Evolutionary conservation across 108 stramenopile species (phyloP), one percentile per base, ranked within the genome.

Genomic region (Pseudonitzschia pungens): DNA sequence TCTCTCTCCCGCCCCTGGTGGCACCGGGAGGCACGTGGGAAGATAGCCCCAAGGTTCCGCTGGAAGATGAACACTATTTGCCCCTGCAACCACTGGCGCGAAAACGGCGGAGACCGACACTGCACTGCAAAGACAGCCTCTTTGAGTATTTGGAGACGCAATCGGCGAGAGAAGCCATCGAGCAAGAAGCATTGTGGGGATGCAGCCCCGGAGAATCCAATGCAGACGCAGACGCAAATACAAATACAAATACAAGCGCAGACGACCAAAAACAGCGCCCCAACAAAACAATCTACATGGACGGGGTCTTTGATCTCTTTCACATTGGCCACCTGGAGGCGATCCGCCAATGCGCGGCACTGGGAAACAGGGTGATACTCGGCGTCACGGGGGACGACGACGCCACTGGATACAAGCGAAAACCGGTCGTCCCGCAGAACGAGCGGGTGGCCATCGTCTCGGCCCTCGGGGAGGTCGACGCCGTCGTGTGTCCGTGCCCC

Each of bases 221-320:
- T n/a, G n/a, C n/a, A n/a, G n/a, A n/a, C n/a, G n/a, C n/a, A n/a
- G n/a, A n/a, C n/a, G n/a, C n/a, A n/a, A n/a, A n/a, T n/a, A n/a
- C n/a, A n/a, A n/a, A n/a, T n/a, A n/a, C n/a, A n/a, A n/a, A n/a
- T n/a, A n/a, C n/a, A n/a, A n/a, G n/a, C n/a, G n/a, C n/a, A 51
- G n/a, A 3, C 6, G 7, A 9, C 2, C 20, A 9, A 51, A 3
- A 51, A 51, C 50, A 9, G n/a, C 57, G 79, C 20, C 82, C 83
- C 14, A 29, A 43, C 22, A 69, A 76, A 59, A 87, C 87, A 0
- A 54, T 90, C 0, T 90, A 90, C 58, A 84, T 90, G 83, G 89
- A 90, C 69, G 89, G 89, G 12, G 86, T 90, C 16, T 88, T 90
- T 57, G 89, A 90, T 70, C 32, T 90, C n/a, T 90, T 90, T 77